These are phyloP conservation scores for Coemansia sp. DNA, from an alignment of 192 early-diverging fungal genomes.

Conservation along the genomic window DNA sequence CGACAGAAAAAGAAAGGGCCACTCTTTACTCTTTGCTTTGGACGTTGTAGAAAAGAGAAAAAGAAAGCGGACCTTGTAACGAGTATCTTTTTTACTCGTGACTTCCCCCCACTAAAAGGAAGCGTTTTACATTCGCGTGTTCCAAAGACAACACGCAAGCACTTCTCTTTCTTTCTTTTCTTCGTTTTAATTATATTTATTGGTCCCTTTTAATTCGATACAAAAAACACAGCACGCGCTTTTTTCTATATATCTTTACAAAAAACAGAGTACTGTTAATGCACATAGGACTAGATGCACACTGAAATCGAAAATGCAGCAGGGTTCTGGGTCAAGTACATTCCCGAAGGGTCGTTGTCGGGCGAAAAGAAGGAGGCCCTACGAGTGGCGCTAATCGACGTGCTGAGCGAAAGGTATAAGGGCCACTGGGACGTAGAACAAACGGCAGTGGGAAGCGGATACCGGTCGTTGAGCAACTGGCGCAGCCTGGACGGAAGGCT, in stretches of 20 bases:
- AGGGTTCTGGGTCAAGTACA: slow-evolving; percentile 47
- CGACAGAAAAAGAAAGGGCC: too few relatives aligned
- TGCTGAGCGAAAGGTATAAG: slow-evolving; percentile 60
- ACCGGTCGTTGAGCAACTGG: slow-evolving; percentile 75
- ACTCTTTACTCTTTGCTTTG: too few relatives aligned
- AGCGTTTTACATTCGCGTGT: not conserved
- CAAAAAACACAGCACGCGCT: not conserved
- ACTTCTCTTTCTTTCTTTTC: not conserved
- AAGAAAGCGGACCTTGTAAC: too few relatives aligned
- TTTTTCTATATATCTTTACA: not conserved
- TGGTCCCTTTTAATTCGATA: not conserved
- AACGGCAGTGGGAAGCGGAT: slow-evolving; percentile 70
- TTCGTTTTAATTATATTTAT: not conserved
- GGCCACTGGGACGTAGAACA: slow-evolving; percentile 72
- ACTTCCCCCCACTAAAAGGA: too few relatives aligned
- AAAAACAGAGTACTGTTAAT: slow-evolving; percentile 18
- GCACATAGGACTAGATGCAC: slow-evolving; percentile 36
- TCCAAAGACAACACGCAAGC: not conserved
- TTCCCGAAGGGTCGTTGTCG: slow-evolving; percentile 29
- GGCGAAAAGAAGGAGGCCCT: slow-evolving; percentile 34
- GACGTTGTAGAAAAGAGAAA: too few relatives aligned
- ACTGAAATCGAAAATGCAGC: slow-evolving; percentile 51
- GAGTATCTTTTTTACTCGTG: too few relatives aligned
- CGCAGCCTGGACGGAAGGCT: slow-evolving; percentile 64
- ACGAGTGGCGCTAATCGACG: slow-evolving; percentile 40